Percentiles rank a stretch among this genome's conserved stretches.
phyloP scores from a whole-genome alignment of 345 rosid genomes.

The Diplotaxis tenuifolia region DNA sequence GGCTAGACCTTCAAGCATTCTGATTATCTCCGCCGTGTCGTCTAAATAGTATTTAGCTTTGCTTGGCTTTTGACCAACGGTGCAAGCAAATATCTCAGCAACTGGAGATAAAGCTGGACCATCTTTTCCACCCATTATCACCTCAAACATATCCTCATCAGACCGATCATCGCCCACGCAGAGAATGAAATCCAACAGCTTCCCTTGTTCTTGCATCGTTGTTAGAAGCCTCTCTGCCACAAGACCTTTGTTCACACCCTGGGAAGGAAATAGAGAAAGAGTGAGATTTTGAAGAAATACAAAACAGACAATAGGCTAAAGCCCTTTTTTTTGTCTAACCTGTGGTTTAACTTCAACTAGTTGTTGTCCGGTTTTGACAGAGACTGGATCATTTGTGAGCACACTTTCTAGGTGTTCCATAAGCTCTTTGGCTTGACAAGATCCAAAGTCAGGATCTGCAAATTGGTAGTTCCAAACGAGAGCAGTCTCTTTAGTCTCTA shows the following conservation, averaged over 20 bases:
- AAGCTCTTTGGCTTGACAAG: conserved; percentile 97
- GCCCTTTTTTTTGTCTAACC: conserved; percentile 45
- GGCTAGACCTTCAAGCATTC: conserved; percentile 70
- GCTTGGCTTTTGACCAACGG: conserved; percentile 90
- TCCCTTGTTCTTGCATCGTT: conserved; percentile 61
- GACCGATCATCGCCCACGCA: conserved; percentile 94
- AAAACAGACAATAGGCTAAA: neutral
- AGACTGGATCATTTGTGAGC: conserved; percentile 85
- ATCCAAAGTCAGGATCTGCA: conserved; percentile 96
- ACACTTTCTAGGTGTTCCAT: conserved; percentile 92
- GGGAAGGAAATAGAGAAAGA: neutral
- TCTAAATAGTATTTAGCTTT: conserved; percentile 92
- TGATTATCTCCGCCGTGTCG: conserved; percentile 69
- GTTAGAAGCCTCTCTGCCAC: conserved; percentile 65
- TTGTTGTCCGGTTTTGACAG: conserved; percentile 84
- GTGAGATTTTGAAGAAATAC: neutral
- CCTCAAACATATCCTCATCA: conserved; percentile 96
- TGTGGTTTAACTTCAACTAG: conserved; percentile 97
- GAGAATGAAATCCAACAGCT: conserved; percentile 76
- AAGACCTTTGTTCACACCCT: conserved; percentile 93
- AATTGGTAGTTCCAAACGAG: conserved; percentile 81
- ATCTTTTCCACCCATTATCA: conserved; percentile 57
- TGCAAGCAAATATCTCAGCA: conserved; percentile 89
- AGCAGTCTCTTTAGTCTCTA: conserved; percentile 86
- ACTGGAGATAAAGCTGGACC: conserved; percentile 63